These are phyloP conservation scores for Rhododendron ferrugineum DNA, from an alignment of 148 eudicot species.

Conservation along the genomic window DNA sequence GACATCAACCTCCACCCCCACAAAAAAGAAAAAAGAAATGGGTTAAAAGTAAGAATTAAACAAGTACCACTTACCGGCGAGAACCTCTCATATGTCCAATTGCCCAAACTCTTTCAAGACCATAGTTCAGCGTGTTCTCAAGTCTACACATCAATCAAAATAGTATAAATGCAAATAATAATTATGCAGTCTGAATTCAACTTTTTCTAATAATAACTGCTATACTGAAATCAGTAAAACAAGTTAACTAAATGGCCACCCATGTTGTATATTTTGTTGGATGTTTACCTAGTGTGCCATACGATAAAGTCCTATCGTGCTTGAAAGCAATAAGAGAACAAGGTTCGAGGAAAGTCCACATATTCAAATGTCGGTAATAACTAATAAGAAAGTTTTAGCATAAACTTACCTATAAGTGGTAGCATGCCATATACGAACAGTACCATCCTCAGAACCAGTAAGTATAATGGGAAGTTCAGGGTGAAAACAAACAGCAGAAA, in stretches of 20 bases:
- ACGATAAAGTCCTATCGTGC: background rate
- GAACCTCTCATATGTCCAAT: slow-evolving; percentile 82
- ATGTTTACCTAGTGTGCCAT: background rate
- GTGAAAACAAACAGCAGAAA: slow-evolving; percentile 83
- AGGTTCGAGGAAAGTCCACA: background rate
- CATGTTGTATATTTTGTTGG: background rate
- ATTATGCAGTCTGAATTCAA: background rate
- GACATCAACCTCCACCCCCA: background rate
- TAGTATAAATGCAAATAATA: background rate
- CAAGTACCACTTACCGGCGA: slow-evolving; percentile 46
- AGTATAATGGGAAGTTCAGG: slow-evolving; percentile 88
- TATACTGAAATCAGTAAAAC: background rate
- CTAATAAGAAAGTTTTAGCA: background rate
- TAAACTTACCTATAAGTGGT: slow-evolving; percentile 66
- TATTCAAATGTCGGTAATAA: background rate
- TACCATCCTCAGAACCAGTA: slow-evolving; percentile 93
- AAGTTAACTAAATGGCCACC: background rate
- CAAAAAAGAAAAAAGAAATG: background rate
- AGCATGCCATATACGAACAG: slow-evolving; percentile 86
- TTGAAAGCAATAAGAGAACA: background rate
- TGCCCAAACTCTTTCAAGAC: slow-evolving; percentile 94
- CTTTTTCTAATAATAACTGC: background rate
- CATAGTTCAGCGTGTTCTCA: slow-evolving; percentile 83
- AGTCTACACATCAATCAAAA: slow-evolving; percentile 50
- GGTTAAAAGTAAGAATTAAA: background rate